Base-by-base conservation (phyloP, 163 green algal genomes). In the Scenedesmus sp. region DNA sequence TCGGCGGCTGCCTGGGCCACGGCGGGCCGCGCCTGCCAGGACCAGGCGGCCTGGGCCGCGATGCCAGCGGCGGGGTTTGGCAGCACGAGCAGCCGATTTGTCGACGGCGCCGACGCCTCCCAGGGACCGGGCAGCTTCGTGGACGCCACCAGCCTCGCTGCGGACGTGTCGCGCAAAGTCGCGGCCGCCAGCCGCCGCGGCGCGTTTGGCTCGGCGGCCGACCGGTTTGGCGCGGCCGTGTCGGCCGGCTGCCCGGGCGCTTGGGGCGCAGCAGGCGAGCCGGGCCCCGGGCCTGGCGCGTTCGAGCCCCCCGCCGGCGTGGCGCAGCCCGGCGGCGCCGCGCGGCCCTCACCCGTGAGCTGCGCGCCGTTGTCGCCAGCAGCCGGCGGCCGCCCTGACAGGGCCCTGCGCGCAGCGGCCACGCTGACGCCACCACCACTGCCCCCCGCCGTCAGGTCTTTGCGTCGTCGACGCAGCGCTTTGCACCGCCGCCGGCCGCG, bases 41-140 rank as follows among this genome's bases (percentile, higher is more conserved):
- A 42, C 45, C 14, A 22, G 24, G 15, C 28, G 45, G 31, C 26
- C 10, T 22, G 15, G 2, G 33, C 28, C 5, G 60, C 31, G 7
- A 22, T 28, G 48, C 20, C 28, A n/a, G n/a, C n/a, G 34, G 66
- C 48, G 51, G 66, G 66, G 1, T 75, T 75, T 75, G 66, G 66
- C 66, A 75, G 66, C 48, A 75, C 48, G 14, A 36, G 31, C 18
- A 64, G 48, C 48, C 62, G 66, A 50, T 75, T 75, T 64, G 66
- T 44, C 15, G 48, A 63, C 44, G 15, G 48, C 24, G 22, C 4
- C 18, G 51, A 20, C 57, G 28, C 10, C 24, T 36, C 48, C 14
- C 66, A 48, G 24, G 66, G 66, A 22, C 66, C 66, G 63, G 66
- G 66, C 63, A 33, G 9, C 28, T 64, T 28, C 56, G 24, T 14